These are phyloP conservation scores for Ensete ventricosum DNA, from an alignment of 176 grass and related monocot species.

Conservation along the genomic window DNA sequence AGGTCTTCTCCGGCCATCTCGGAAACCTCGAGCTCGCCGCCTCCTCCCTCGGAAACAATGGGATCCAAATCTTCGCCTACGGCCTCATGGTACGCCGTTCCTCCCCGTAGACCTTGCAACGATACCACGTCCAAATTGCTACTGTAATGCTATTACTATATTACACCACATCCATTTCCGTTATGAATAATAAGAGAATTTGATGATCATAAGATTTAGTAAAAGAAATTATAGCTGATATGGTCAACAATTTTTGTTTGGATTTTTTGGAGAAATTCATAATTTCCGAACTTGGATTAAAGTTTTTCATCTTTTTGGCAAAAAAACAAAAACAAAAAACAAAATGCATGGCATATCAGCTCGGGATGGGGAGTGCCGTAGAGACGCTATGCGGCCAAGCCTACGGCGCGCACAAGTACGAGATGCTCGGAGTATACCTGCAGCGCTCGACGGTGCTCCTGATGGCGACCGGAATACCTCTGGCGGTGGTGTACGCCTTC, in stretches of 20 bases:
- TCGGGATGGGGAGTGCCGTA: conserved; percentile 89
- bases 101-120: background rate
- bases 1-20: conserved; percentile 63
- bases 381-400: conserved; percentile 91
- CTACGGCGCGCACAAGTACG: conserved; percentile 62
- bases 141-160: background rate
- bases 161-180: background rate
- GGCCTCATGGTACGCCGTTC: conserved; percentile 41
- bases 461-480: conserved; percentile 58
- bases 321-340: too few relatives aligned
- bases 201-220: background rate
- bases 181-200: background rate
- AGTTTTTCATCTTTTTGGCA: too few relatives aligned
- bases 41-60: conserved; percentile 67
- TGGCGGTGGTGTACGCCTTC: conserved; percentile 53
- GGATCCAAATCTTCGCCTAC: conserved; percentile 72
- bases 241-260: too few relatives aligned
- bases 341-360: conserved; percentile 16
- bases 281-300: too few relatives aligned
- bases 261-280: too few relatives aligned
- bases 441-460: conserved; percentile 69
- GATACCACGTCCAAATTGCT: background rate
- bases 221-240: too few relatives aligned
- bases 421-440: conserved; percentile 80
- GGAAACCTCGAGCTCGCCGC: conserved; percentile 71